phyloP scores from a whole-genome alignment of 495 filamentous ascomycete genomes.

The Hyaloscypha hepaticicola region DNA sequence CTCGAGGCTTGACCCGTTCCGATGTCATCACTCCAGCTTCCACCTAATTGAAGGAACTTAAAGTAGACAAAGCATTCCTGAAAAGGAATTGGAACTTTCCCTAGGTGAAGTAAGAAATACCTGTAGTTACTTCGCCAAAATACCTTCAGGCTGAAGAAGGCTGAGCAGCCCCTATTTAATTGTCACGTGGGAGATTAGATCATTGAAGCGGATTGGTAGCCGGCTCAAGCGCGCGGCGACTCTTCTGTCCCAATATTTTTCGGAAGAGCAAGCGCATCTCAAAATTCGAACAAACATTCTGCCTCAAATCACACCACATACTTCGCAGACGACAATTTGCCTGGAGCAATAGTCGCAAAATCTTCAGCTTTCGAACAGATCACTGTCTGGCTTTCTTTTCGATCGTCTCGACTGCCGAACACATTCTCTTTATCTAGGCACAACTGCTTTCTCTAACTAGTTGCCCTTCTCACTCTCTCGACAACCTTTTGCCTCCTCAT shows the following conservation, averaged over 20 bases:
- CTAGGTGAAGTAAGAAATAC: not conserved
- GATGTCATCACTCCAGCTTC: not conserved
- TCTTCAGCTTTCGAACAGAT: not conserved
- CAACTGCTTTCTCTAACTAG: not conserved
- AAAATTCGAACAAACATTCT: not conserved
- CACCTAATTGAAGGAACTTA: not conserved
- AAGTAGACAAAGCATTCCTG: not conserved
- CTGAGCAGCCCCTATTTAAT: not conserved
- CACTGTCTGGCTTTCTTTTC: conserved; percentile 6
- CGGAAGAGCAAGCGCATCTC: conserved; percentile 8
- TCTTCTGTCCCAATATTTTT: conserved; percentile 9
- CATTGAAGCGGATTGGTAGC: not conserved
- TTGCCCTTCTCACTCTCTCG: not conserved
- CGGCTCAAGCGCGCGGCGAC: conserved; percentile 3
- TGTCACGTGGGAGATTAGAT: not conserved
- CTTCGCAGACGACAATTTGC: conserved; percentile 22
- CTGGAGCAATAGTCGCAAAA: conserved; percentile 30
- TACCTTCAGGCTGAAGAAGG: not conserved
- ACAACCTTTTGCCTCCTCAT: conserved; percentile 2
- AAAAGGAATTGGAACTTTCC: not conserved
- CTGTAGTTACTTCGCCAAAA: not conserved
- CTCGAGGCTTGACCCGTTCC: not conserved
- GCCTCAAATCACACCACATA: conserved; percentile 1
- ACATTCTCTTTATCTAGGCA: conserved; percentile 9
- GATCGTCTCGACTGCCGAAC: not conserved